Evolutionary conservation across 495 filamentous ascomycete genomes (phyloP), one percentile per base, ranked within the genome.

Genomic region (Podospora didyma): DNA sequence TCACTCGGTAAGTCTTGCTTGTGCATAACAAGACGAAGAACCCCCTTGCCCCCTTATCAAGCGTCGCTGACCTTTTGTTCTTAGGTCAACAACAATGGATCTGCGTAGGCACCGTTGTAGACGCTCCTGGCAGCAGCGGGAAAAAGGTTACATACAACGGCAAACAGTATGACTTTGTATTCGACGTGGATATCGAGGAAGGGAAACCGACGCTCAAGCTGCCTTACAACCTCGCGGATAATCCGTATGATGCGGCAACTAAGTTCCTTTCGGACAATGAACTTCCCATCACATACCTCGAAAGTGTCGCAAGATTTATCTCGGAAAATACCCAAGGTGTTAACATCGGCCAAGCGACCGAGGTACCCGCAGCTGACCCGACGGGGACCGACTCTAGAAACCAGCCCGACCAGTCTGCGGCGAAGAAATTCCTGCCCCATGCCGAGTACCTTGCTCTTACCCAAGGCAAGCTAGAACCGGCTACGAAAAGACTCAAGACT

Each of bases 151-250:
- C 86, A 42, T 89, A 92, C 65, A 69, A 86, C 2, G 95, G 95
- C 21, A 84, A 92, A 68, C 89, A 96, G 53, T 99, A 95, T 67
- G 95, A 99, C 63, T 97, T 89, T 68, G 95, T 99, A 48, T 99
- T 97, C 61, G 93, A 97, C 66, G 94, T 99, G 23, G 95, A 97
- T 63, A 93, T 97, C 55, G 89, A 96, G 66, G 95, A 97, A 58
- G 95, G 94, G 37, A 90, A 93, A 60, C 95, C 95, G 26, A 84
- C 94, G 2, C 79, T 97, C 31, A 97, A 97, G 65, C 78, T 99
- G 28, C 93, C 95, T 1, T 97, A 89, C 68, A 97, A 99, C 67
- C 78, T 89, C 39, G 89, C 87, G 5, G 87, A 97, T 67, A 97
- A 97, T 67, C 91, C 91, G 2, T 97, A 95, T 68, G 88, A 96